A percentile compares a stretch with the other conserved stretches of the same genome.
Conservation (phyloP, 805 yeast genomes). For the Candida lessepsii region DNA sequence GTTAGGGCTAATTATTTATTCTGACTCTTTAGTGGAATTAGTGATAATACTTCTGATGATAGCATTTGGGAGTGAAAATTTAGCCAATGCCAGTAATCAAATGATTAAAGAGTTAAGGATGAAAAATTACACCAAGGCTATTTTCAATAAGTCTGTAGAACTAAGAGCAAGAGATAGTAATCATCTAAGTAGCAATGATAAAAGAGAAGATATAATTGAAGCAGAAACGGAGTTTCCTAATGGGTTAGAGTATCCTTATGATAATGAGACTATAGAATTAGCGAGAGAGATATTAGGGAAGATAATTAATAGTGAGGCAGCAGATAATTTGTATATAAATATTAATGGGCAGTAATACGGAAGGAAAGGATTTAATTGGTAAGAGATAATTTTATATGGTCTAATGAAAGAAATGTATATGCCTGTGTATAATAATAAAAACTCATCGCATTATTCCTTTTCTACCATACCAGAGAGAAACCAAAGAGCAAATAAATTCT, state of each 20-base stretch:
- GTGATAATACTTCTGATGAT: conserved; percentile 52
- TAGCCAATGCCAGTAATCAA: conserved; percentile 35
- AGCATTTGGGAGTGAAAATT: conserved; percentile 45
- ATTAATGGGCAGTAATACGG: no score
- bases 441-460: no score
- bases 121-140: conserved; percentile 23
- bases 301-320: conserved; percentile 72
- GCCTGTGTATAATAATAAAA: no score
- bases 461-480: no score
- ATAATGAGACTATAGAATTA: conserved; percentile 60
- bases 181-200: conserved; percentile 23
- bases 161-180: conserved; percentile 36
- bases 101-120: conserved; percentile 38
- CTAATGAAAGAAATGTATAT: no score
- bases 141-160: conserved; percentile 49
- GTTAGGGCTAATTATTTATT: conserved; percentile 33
- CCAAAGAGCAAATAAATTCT: no score
- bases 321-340: conserved; percentile 68
- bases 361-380: no score
- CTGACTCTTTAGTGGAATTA: conserved; percentile 45
- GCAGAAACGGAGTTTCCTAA: conserved; percentile 48
- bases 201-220: conserved; percentile 17
- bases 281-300: conserved; percentile 69
- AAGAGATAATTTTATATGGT: no score
- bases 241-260: conserved; percentile 63